Base-by-base conservation (phyloP, 345 rosid genomes). In the Dovyalis caffra region DNA sequence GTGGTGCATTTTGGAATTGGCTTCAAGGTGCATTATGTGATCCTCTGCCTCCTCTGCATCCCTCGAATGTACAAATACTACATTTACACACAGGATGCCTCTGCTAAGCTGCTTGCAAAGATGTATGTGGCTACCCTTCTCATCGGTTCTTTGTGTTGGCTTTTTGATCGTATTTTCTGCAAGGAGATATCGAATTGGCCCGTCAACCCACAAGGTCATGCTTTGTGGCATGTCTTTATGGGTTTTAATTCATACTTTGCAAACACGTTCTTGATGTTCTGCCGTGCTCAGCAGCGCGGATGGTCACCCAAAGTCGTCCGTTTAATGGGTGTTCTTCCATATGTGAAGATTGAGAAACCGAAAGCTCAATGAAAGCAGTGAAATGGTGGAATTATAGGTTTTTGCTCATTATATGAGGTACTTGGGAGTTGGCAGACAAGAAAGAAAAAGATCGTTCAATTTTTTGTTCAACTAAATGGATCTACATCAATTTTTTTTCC, bases 21-120 rank as follows among this genome's bases (percentile, higher is more conserved):
- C 74, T 93, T 91, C 86, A 93, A 91, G 88, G 84, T 91, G 72
- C 98, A 93, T 72, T 90, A 93, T 33, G 79, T 81, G 66, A 73
- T 86, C 71, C 88, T 91, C 8, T 89, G 97, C 71, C 92, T 91
- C 68, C 88, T 93, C 16, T 91, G 98, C 85, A 82, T 90, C 51
- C 98, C 98, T 51, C 85, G 97, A 58, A 87, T 87, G 90, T 93
- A 90, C 86, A 93, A 91, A 85, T 93, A 93, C 86, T 91, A 93
- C 87, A 91, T 93, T 23, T 74, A 89, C 86, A 91, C 93, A 3
- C 69, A 83, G 51, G 97, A 91, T 56, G 70, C 37, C 0, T 72
- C 83, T 38, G 98, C 97, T 5, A 93, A 86, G 82, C 77, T 78
- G 75, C 83, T 93, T 11, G 97, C 91, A 0, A 91, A 91, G 79